Evolutionary conservation across 2,329 filamentous ascomycete species (phyloP), one percentile per base, ranked within the genome.

Genomic region (Mariannaea elegans): DNA sequence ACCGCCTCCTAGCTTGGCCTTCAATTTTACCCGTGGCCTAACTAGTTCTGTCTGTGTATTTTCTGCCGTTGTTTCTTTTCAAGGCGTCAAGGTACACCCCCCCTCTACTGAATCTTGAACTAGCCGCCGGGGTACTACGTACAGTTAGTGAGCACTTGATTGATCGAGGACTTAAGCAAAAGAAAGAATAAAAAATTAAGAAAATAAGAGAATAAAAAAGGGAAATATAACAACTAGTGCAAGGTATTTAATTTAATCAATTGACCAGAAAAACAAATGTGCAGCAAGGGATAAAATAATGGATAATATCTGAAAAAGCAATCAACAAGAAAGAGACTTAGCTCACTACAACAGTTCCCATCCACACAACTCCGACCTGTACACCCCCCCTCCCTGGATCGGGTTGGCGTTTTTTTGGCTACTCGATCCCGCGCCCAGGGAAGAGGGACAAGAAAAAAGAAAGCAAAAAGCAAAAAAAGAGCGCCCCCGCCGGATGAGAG

Each of bases 21-120:
- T 61, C 44, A 36, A 44, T 46, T 61, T 68, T 64, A 64, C 16
- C 51, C 62, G 56, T 51, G 36, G 12, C 46, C 38, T n/a, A 36
- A 36, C 63, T 67, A 67, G 65, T 61, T 62, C 65, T 19, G 29
- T 32, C 27, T 49, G 32, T 50, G 16, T 21, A n/a, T 14, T 21
- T 46, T 24, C 16, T n/a, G n/a, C n/a, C n/a, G n/a, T n/a, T n/a
- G n/a, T n/a, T n/a, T n/a, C n/a, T n/a, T n/a, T n/a, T n/a, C n/a
- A n/a, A n/a, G n/a, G 21, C 18, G 31, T 39, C 6, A 18, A 31
- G n/a, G 7, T 32, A 51, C 54, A 39, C 54, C 31, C 54, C 54
- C 45, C 47, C 34, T 13, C 38, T 38, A 24, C 27, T 4, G 18
- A 29, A 57, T 31, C 27, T 14, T 14, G n/a, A 23, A n/a, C 39